These are phyloP conservation scores for Mycena albidolilacea DNA, from an alignment of 768 basidiomycete genomes.

Conservation along the genomic window DNA sequence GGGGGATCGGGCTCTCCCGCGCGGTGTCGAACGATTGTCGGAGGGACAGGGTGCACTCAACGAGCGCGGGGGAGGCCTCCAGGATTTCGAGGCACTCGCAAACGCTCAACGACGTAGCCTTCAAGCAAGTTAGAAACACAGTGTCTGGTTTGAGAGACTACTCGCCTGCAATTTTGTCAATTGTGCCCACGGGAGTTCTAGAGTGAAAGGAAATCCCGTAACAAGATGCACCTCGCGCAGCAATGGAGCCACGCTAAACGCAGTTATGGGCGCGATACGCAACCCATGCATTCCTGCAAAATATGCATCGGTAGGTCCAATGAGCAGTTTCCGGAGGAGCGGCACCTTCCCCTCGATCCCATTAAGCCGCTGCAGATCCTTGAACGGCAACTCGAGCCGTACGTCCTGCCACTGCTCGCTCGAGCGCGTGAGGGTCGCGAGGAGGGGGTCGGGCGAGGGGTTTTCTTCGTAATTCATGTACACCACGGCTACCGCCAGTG, in stretches of 20 bases:
- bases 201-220: slow-evolving; percentile 32
- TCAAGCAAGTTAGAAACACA: background rate
- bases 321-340: slow-evolving; percentile 29
- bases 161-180: slow-evolving; percentile 20
- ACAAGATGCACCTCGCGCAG: slow-evolving; percentile 36
- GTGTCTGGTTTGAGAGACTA: background rate
- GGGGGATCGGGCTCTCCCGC: slow-evolving; percentile 16
- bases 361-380: slow-evolving; percentile 31
- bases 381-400: slow-evolving; percentile 35
- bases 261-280: slow-evolving; percentile 29
- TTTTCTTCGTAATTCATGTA: slow-evolving; percentile 30
- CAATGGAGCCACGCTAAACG: slow-evolving; percentile 27
- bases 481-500: slow-evolving; percentile 27
- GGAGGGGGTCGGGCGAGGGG: slow-evolving; percentile 22
- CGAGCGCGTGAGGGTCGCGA: slow-evolving; percentile 14
- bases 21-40: slow-evolving; percentile 31
- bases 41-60: slow-evolving; percentile 28
- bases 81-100: slow-evolving; percentile 34
- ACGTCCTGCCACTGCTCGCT: slow-evolving; percentile 31
- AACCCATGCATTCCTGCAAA: slow-evolving; percentile 26
- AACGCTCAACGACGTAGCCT: slow-evolving; percentile 31
- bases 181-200: slow-evolving; percentile 32
- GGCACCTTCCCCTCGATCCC: slow-evolving; percentile 26
- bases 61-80: slow-evolving; percentile 28
- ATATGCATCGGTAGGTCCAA: slow-evolving; percentile 28